Base-by-base conservation (phyloP, 2,329 filamentous ascomycete species). In the Sarocladium strictum region DNA sequence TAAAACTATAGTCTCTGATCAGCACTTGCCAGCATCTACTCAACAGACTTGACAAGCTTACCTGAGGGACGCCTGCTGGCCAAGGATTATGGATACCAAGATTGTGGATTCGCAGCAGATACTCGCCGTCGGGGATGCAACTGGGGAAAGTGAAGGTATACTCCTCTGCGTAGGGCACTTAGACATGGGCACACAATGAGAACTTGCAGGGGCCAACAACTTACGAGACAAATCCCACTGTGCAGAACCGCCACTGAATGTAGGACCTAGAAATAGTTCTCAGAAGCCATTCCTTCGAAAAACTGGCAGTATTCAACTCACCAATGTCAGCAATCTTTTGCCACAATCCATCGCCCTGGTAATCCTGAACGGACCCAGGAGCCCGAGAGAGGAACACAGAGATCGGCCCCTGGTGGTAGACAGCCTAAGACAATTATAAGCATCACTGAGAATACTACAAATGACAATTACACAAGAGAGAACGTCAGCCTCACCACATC, bases 61-160 rank as follows among this genome's bases (percentile, higher is more conserved):
- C 62, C 59, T 74, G 70, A 15, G 73, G 72, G 53, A 70, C 72
- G 15, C 68, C 67, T 3, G 72, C 72, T 1, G 72, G 73, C 56
- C 61, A 69, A 2, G 76, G 76, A 58, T 78, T 76, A 71, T 86
- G 83, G 53, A 86, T 79, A 23, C 78, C 83, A 53, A 86, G 76
- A 53, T 80, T 73, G 68, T 83, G 78, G 63, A 81, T 76, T 35
- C 80, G 73, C 17, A 83, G 71, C 55, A 84, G 75, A 63, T 84
- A 83, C 59, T 82, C 76, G 57, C 81, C 81, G 35, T 79, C 64
- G 26, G 73, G 73, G 41, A 84, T 69, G 58, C 74, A 75, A n/a
- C 64, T 58, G 2, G 81, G 81, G 56, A 84, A 76, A 45, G 67
- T 61, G 60, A 61, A 64, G 27, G 62, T 60, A 63, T 71, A 71